A percentile compares a stretch with the other conserved stretches of the same genome.
These are phyloP conservation scores for Carallia pectinifolia DNA, from an alignment of 345 rosid species.

Conservation along the genomic window DNA sequence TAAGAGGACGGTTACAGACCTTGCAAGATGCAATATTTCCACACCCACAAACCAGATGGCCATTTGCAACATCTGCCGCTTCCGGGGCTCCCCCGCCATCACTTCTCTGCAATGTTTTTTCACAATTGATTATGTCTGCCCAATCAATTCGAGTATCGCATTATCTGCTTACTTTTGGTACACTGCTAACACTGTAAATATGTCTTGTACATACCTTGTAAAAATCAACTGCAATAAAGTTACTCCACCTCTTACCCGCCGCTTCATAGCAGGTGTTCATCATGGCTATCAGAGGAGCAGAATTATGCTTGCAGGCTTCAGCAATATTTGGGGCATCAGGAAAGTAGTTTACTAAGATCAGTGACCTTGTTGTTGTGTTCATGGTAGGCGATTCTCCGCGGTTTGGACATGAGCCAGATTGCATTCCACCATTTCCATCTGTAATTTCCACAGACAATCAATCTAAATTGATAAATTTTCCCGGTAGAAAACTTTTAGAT, in stretches of 20 bases:
- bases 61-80: conserved; percentile 29
- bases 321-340: conserved; percentile 15
- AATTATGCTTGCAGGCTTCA: conserved; percentile 30
- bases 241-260: conserved; percentile 28
- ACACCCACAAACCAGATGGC: conserved; percentile 30
- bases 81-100: conserved; percentile 33
- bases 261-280: conserved; percentile 21
- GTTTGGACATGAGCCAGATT: conserved; percentile 24
- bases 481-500: background rate
- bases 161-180: too few species aligned
- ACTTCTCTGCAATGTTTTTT: conserved; percentile 23
- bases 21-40: conserved; percentile 27
- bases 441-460: conserved; percentile 4
- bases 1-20: conserved; percentile 7
- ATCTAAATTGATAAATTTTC: background rate
- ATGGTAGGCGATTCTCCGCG: conserved; percentile 26
- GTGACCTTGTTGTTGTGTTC: conserved; percentile 25
- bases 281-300: conserved; percentile 30
- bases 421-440: conserved; percentile 30
- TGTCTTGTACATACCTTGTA: conserved; percentile 18
- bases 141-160: too few species aligned
- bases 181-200: too few species aligned
- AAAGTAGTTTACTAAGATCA: conserved; percentile 23
- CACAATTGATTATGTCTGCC: background rate
- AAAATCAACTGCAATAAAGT: conserved; percentile 34